Evolutionary conservation across 768 basidiomycete genomes (phyloP), one percentile per base, ranked within the genome.

Genomic region (Phylloporus sp.): DNA sequence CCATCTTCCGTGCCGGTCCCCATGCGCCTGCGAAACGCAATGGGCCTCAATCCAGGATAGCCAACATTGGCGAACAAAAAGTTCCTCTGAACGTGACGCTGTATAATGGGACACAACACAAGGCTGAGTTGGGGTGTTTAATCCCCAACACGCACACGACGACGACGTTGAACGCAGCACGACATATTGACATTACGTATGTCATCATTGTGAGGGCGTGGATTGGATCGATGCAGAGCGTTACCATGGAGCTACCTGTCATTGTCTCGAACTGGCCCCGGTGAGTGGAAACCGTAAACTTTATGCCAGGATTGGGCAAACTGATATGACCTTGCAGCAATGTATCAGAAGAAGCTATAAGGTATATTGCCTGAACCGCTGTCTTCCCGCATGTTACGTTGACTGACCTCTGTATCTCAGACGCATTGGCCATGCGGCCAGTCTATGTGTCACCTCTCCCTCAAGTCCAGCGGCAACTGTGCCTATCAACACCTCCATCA

Each of bases 101-200:
- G 56, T 85, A 85, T 59, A 84, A 84, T 15, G 90, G 85, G 5
- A 78, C 79, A 20, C 79, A 81, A 50, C 82, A 87, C 60, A 82
- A 80, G 50, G 81, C 84, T 4, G 93, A 95, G 63, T 72, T 95
- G 40, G 76, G 72, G 9, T 86, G 86, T 57, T 73, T 77, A 58
- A 77, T 97, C 28, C 84, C 86, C 0, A 73, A 78, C 8, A 81
- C 82, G 23, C 88, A 92, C 59, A 87, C 86, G 12, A 85, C 89
- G 8, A 85, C 90, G 24, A 87, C 92, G 10, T 73, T 94, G 57
- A 90, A 84, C 50, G 79, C 86, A 10, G 93, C 90, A 12, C 73
- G 89, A 53, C 86, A 91, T 63, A 86, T 95, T 49, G 91, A 95
- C 62, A 85, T 95, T 42, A 86, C 81, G 0, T 95, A 95, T 68